Evolutionary conservation across 1,139 yeast species (phyloP).

Genomic region (Debaryomyces robertsiae): DNA sequence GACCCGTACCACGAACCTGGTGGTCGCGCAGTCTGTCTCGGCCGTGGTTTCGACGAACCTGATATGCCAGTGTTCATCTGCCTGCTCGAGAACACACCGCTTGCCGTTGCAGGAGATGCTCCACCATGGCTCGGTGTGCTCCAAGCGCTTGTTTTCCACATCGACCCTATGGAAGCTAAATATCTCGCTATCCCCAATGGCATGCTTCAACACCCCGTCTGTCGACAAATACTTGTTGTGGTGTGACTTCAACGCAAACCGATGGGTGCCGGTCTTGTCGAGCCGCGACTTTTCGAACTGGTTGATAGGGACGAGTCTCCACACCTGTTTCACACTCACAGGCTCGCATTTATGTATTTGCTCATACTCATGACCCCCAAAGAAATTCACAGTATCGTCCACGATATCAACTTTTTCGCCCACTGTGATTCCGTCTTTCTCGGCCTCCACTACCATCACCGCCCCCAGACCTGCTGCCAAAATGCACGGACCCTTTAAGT

Average conservation of each 20-base stretch:
- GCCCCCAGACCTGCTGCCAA: slow-evolving; percentile 1
- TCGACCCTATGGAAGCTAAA: slow-evolving; percentile 7
- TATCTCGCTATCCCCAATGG: slow-evolving; percentile 12
- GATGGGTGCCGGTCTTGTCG: slow-evolving; percentile 1
- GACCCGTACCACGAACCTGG: slow-evolving; percentile 12
- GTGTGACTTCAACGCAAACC: slow-evolving; percentile 11
- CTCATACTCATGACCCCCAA: slow-evolving; percentile 6
- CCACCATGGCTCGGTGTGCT: slow-evolving; percentile 9
- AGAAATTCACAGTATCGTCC: slow-evolving; percentile 10
- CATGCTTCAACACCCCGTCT: slow-evolving; percentile 6
- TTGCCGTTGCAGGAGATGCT: slow-evolving; percentile 1
- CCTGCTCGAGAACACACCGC: slow-evolving; percentile 2
- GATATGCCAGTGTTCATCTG: not conserved
- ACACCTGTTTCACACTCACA: slow-evolving; percentile 12
- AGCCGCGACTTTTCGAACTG: slow-evolving; percentile 10
- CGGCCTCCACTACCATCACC: slow-evolving; percentile 1
- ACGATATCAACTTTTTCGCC: slow-evolving; percentile 5
- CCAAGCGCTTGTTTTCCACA: not conserved
- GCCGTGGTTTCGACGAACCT: not conserved
- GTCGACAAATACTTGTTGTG: slow-evolving; percentile 10
- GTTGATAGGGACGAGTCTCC: slow-evolving; percentile 11
- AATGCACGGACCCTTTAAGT: slow-evolving; percentile 17
- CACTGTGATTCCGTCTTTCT: not conserved
- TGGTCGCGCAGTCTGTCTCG: not conserved
- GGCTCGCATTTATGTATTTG: slow-evolving; percentile 14